phyloP scores from a whole-genome alignment of 306 rosid species.

The Quercus gilva region DNA sequence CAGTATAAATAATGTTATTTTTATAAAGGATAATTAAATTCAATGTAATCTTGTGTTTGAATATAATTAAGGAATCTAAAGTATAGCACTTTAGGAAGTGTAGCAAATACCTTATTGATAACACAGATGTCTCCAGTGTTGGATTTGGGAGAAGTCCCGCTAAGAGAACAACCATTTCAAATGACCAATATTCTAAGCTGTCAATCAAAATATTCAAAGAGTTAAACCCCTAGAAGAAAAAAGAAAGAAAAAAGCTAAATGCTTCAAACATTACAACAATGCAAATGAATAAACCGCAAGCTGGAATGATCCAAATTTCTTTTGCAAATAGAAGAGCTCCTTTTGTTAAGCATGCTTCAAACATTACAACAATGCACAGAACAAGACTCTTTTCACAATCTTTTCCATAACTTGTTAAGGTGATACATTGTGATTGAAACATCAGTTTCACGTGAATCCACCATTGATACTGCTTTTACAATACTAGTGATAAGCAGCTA shows the following conservation, averaged over 20 bases:
- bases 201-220: background rate
- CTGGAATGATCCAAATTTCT: background rate
- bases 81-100: too few relatives aligned
- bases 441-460: too few relatives aligned
- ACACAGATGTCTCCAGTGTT: constrained; percentile 52
- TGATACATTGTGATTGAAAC: too few relatives aligned
- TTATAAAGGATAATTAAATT: too few relatives aligned
- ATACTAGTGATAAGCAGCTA: background rate
- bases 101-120: constrained; percentile 49
- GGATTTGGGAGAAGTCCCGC: constrained; percentile 60
- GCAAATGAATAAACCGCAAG: background rate
- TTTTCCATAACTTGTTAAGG: too few relatives aligned
- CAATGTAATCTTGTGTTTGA: too few relatives aligned
- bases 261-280: background rate
- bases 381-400: too few relatives aligned
- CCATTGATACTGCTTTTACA: too few relatives aligned
- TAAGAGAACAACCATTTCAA: constrained; percentile 65
- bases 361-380: too few relatives aligned
- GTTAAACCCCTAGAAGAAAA: background rate
- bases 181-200: constrained; percentile 60
- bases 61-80: too few relatives aligned
- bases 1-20: too few relatives aligned
- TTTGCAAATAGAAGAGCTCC: background rate
- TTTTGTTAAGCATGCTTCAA: too few relatives aligned
- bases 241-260: background rate